Conservation (phyloP, 495 filamentous ascomycete genomes). For the Penicillium fimorum region DNA sequence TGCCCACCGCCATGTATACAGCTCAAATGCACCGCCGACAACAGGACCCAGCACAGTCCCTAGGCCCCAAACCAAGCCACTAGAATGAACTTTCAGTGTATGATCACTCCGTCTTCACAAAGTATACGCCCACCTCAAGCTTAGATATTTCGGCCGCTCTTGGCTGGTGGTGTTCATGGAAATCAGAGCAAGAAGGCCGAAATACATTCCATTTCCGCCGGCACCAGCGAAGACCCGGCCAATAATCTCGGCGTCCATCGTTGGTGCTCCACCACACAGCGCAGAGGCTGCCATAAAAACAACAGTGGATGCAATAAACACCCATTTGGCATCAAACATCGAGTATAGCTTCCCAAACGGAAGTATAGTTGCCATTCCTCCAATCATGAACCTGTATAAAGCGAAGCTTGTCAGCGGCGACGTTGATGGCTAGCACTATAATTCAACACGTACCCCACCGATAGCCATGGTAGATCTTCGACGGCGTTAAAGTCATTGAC, state of each 20-base stretch:
- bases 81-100: neutral
- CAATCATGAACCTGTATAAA: constrained; percentile 40
- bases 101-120: neutral
- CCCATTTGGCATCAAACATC: constrained; percentile 51
- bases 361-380: constrained; percentile 14
- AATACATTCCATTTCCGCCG: constrained; percentile 53
- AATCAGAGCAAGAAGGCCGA: constrained; percentile 46
- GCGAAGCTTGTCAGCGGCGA: constrained; percentile 25
- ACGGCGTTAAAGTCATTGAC: constrained; percentile 47
- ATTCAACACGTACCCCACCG: constrained; percentile 35
- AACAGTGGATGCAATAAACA: constrained; percentile 45
- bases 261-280: constrained; percentile 51
- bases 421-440: neutral
- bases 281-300: constrained; percentile 50
- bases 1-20: constrained; percentile 44
- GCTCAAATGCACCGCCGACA: constrained; percentile 40
- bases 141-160: constrained; percentile 51
- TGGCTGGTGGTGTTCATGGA: constrained; percentile 39
- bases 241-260: constrained; percentile 47
- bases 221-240: constrained; percentile 41
- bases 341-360: constrained; percentile 41
- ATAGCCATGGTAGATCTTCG: constrained; percentile 52
- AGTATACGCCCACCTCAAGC: constrained; percentile 21
- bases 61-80: constrained; percentile 42
- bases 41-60: constrained; percentile 46